Evolutionary conservation across 305 asterid genomes (phyloP).

Genomic region (Solanum hybrid): DNA sequence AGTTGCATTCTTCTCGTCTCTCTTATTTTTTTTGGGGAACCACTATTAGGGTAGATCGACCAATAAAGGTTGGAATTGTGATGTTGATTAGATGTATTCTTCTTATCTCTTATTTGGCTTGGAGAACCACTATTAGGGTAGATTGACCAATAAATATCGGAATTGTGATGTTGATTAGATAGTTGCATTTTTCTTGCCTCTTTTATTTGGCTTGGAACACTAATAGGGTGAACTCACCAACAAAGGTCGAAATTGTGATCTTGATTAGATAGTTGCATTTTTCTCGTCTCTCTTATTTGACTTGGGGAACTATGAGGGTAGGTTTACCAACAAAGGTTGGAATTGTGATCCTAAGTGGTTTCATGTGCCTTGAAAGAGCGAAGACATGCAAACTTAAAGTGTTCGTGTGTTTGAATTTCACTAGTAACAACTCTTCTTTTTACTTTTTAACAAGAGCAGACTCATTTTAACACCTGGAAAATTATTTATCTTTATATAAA

Average conservation of each 20-base stretch:
- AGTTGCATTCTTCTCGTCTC: neutral
- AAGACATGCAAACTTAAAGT: neutral
- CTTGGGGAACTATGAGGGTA: neutral
- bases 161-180: too few species aligned
- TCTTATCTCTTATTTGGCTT: neutral
- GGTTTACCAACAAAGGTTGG: neutral
- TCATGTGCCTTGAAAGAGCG: neutral
- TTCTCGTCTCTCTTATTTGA: neutral
- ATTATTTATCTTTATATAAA: too few species aligned
- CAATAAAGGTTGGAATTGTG: neutral
- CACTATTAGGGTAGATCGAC: neutral
- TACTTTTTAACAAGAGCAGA: too few species aligned
- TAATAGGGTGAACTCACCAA: neutral
- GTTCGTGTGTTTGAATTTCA: too few species aligned
- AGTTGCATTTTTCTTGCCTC: too few species aligned
- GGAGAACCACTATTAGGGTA: neutral
- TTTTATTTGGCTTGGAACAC: neutral
- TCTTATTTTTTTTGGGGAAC: neutral
- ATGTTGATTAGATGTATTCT: neutral
- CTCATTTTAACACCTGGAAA: accelerated
- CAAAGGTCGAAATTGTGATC: neutral
- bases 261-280: neutral
- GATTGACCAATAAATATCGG: neutral
- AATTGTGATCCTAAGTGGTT: neutral
- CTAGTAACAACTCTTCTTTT: accelerated